These are phyloP conservation scores for Plenodomus tracheiphilus DNA, from an alignment of 2,329 filamentous ascomycete species.

Conservation along the genomic window DNA sequence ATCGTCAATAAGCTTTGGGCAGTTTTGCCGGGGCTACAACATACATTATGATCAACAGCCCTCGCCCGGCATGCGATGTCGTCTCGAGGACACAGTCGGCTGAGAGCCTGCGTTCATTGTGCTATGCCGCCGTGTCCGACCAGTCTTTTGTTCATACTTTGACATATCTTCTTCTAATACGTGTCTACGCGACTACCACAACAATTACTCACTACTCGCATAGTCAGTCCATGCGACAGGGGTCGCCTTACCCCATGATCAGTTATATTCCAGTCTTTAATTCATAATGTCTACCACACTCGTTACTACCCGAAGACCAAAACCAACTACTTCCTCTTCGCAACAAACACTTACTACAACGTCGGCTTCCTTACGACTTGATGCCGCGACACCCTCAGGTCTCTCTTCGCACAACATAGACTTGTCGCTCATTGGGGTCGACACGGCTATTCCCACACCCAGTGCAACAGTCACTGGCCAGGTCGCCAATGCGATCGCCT, in stretches of 20 bases:
- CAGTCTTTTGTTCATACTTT: slow-evolving; percentile 8
- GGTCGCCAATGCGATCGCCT: slow-evolving; percentile 3
- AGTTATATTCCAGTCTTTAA: slow-evolving; percentile 7
- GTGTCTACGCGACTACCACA: slow-evolving; percentile 1
- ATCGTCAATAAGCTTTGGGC: slow-evolving; percentile 32
- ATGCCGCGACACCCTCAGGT: slow-evolving; percentile 6
- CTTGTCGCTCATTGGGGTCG: slow-evolving; percentile 13
- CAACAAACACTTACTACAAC: slow-evolving; percentile 6
- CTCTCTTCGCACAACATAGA: slow-evolving; percentile 5
- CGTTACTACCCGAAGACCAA: slow-evolving; percentile 6
- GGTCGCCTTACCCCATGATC: neutral
- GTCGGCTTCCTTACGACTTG: slow-evolving; percentile 2
- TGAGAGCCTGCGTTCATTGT: slow-evolving; percentile 16
- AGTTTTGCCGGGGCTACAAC: slow-evolving; percentile 26
- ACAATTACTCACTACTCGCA: neutral
- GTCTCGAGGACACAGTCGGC: slow-evolving; percentile 24
- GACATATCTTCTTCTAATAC: slow-evolving; percentile 3
- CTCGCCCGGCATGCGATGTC: slow-evolving; percentile 21
- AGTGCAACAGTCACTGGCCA: slow-evolving; percentile 8
- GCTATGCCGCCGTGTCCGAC: slow-evolving; percentile 12
- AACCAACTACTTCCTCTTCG: neutral
- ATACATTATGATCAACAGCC: slow-evolving; percentile 20
- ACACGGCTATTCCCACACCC: slow-evolving; percentile 13
- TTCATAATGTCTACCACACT: slow-evolving; percentile 35
- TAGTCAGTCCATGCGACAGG: neutral